Conservation (phyloP, 768 basidiomycete genomes). For the Tulasnella sp. region DNA sequence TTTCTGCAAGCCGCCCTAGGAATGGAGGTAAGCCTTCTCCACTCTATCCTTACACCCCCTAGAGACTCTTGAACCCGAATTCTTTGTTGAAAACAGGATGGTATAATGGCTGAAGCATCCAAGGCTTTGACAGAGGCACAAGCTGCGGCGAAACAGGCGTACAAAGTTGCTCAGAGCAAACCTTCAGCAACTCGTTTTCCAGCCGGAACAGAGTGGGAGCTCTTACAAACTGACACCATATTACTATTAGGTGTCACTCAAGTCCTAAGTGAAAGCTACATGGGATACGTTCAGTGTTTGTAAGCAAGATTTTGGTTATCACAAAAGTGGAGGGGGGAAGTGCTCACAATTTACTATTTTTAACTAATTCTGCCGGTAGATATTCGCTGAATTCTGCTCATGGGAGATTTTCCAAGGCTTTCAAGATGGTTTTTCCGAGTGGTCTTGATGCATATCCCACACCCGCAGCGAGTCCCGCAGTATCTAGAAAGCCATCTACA, state of each 20-base stretch:
- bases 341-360: neutral
- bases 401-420: slow-evolving; percentile 13
- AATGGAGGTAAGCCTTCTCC: slow-evolving; percentile 45
- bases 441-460: slow-evolving; percentile 11
- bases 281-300: slow-evolving; percentile 23
- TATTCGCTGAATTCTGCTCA: slow-evolving; percentile 16
- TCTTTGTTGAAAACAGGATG: slow-evolving; percentile 29
- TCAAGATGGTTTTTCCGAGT: slow-evolving; percentile 13
- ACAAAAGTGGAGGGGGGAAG: neutral
- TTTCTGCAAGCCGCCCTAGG: slow-evolving; percentile 69
- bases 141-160: slow-evolving; percentile 43
- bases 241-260: slow-evolving; percentile 58
- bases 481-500: neutral
- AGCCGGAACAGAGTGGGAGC: slow-evolving; percentile 62
- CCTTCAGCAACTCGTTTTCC: slow-evolving; percentile 32
- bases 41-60: neutral
- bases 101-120: slow-evolving; percentile 50
- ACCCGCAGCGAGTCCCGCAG: neutral
- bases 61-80: neutral
- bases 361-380: neutral
- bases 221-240: slow-evolving; percentile 58
- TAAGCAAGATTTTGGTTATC: slow-evolving; percentile 23
- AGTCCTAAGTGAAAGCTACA: slow-evolving; percentile 36
- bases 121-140: slow-evolving; percentile 44
- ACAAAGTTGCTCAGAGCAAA: slow-evolving; percentile 28